Percentiles rank a stretch among this genome's conserved stretches.
phyloP scores from a whole-genome alignment of 2,329 filamentous ascomycete species.

The Talaromyces islandicus region DNA sequence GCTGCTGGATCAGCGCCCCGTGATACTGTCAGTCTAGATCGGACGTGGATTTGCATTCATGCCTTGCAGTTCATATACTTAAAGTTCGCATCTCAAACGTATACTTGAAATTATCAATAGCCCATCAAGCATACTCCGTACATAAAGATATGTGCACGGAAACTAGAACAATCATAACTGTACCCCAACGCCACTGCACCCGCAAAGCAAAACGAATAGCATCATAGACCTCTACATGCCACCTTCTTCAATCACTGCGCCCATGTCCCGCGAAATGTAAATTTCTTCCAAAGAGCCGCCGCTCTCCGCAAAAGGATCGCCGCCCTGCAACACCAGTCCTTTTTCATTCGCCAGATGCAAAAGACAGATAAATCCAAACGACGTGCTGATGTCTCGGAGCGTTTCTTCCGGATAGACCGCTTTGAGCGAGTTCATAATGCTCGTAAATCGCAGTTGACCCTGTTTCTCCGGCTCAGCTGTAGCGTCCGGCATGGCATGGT shows the following conservation, averaged over 20 bases:
- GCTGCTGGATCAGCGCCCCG: not conserved
- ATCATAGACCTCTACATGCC: slow-evolving; percentile 9
- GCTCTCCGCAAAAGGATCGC: slow-evolving; percentile 34
- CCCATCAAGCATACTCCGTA: not conserved
- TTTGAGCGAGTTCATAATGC: slow-evolving; percentile 85
- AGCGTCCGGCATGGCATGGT: slow-evolving; percentile 20
- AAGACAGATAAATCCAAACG: slow-evolving; percentile 79
- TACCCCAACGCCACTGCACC: not conserved
- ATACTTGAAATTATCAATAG: not conserved
- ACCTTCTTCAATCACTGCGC: slow-evolving; percentile 34
- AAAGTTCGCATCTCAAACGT: too few species aligned
- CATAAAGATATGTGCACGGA: not conserved
- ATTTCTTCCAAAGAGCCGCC: slow-evolving; percentile 39
- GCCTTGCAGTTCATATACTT: too few species aligned
- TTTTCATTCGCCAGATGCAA: slow-evolving; percentile 91
- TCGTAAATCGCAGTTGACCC: slow-evolving; percentile 71
- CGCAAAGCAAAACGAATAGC: not conserved
- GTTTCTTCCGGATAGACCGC: slow-evolving; percentile 76
- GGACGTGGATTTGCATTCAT: not conserved
- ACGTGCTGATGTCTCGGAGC: slow-evolving; percentile 93
- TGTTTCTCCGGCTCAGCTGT: slow-evolving; percentile 38
- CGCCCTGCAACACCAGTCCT: slow-evolving; percentile 69
- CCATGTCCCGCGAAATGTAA: slow-evolving; percentile 33
- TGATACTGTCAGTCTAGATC: not conserved
- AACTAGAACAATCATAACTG: not conserved